Base-by-base conservation (phyloP, 2,329 filamentous ascomycete species). In the Pestalotiopsis sp. region DNA sequence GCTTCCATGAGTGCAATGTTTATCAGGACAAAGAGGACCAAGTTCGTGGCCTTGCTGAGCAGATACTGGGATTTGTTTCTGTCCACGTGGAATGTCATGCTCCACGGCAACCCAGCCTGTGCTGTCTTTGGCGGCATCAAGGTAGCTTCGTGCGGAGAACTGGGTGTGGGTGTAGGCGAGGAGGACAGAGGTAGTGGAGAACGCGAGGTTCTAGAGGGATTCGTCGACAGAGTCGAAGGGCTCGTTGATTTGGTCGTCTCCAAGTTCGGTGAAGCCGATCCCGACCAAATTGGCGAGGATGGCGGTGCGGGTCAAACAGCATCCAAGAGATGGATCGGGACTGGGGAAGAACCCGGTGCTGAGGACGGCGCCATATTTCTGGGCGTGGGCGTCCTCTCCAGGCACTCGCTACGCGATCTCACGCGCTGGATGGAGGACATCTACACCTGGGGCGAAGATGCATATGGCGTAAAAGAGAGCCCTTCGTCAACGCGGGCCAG, bases 171-270 rank as follows among this genome's bases (percentile, higher is more conserved):
- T 0, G 96, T 98, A 1, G 96, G 96, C 20, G 96, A 98, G 78
- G 96, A 98, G 82, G 93, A 98, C 67, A 92, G 94, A 78, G 95
- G 95, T 4, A 98, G 95, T 77, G 94, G 94, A 39, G 95, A 98
- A 82, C 87, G 95, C 74, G 95, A 97, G 74, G 95, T 98, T 0
- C 84, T 99, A 1, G 95, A 98, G 79, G 94, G 94, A n/a, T 89
- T 97, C 70, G 90, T 94, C 1, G 87, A 86, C 11, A 86, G 93
- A 67, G 93, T 93, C 27, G 91, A 96, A 65, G 96, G 96, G 0
- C 85, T 99, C 52, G 88, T 97, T 5, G 96, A 99, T 80, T 80
- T 98, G 63, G 85, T 98, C 57, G 94, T 98, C 3, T 94, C 93
- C 58, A 91, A 92, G 73, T 98, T 97, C 78, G 95, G 94, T 17